Base-by-base conservation (phyloP, 768 basidiomycete species). In the Leucocoprinus leucothites region DNA sequence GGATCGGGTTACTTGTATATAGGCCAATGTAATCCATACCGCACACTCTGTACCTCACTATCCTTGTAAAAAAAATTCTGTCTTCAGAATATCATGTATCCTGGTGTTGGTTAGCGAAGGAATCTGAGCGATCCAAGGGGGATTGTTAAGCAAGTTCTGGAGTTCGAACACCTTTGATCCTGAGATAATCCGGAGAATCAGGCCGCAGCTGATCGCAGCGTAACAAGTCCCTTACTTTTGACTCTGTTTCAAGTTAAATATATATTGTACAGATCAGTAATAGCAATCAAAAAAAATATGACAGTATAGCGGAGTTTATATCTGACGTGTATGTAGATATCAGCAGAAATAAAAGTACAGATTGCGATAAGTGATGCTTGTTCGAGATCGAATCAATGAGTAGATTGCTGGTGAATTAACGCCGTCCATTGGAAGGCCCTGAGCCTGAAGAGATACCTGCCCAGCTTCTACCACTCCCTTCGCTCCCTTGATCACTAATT, bases 401-500 rank as follows among this genome's bases (percentile, higher is more conserved):
- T 31, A 31, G 11, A 31, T 31, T 31, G 31, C 11, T 31, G 6
- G 11, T 31, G 5, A 31, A n/a, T 38, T n/a, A 38, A n/a, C 38
- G 38, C 16, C 22, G 41, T 21, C 40, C 40, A 14, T 42, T 28
- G 28, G 53, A 31, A 42, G 46, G 48, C 16, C 53, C 53, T 16
- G 46, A 48, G 26, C 9, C 26, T 9, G 48, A 41, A 36, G 54
- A 56, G 49, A 56, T 31, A 22, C 40, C 54, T 2, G 54, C 48
- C 54, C 54, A 56, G 24, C 54, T 56, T 41, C 18, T 48, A 21
- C 34, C 46, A 43, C 54, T 56, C 14, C 54, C 54, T 31, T 49
- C 54, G 26, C 54, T 56, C 11, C 54, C 48, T 43, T 22, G 48
- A 7, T 56, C 54, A 31, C 54, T 56, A 14, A 56, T 41, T 14